Conservation (phyloP, 2,329 filamentous ascomycete species). For the Zymoseptoria tritici region DNA sequence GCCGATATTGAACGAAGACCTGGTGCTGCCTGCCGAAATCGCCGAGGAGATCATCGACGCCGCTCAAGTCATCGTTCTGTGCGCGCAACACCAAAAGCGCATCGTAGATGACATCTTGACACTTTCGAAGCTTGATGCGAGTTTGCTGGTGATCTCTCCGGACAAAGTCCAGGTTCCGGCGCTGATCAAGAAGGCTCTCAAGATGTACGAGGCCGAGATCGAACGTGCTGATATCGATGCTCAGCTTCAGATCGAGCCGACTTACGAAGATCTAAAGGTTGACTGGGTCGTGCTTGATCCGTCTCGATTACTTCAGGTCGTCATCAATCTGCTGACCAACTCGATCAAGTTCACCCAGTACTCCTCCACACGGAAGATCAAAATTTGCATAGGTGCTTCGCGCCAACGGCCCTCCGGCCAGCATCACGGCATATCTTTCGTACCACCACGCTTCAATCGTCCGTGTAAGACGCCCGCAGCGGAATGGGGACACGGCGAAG, state of each 20-base stretch:
- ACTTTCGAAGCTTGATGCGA: slow-evolving; percentile 39
- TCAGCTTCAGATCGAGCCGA: slow-evolving; percentile 28
- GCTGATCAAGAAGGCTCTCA: slow-evolving; percentile 28
- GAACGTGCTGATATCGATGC: slow-evolving; percentile 21
- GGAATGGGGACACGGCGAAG: slow-evolving; percentile 32
- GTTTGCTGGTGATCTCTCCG: slow-evolving; percentile 37
- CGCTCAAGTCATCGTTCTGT: slow-evolving; percentile 38
- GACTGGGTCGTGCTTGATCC: slow-evolving; percentile 37
- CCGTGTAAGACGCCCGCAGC: slow-evolving; percentile 13
- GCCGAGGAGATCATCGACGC: slow-evolving; percentile 24
- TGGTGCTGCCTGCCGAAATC: slow-evolving; percentile 12
- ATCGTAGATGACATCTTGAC: slow-evolving; percentile 44
- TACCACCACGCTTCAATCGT: slow-evolving; percentile 19
- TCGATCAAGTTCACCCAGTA: slow-evolving; percentile 42
- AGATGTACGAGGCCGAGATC: slow-evolving; percentile 30
- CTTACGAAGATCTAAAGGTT: slow-evolving; percentile 30
- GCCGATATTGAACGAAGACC: slow-evolving; percentile 20
- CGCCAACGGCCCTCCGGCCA: slow-evolving; percentile 26
- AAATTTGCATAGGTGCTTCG: slow-evolving; percentile 33
- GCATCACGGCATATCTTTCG: slow-evolving; percentile 29
- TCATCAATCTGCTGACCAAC: slow-evolving; percentile 39
- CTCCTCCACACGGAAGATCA: slow-evolving; percentile 29
- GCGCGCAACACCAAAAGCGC: slow-evolving; percentile 41
- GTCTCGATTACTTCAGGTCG: slow-evolving; percentile 37
- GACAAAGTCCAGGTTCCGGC: slow-evolving; percentile 32